phyloP scores from a whole-genome alignment of 257 asterid species.

The Solanum phureja region DNA sequence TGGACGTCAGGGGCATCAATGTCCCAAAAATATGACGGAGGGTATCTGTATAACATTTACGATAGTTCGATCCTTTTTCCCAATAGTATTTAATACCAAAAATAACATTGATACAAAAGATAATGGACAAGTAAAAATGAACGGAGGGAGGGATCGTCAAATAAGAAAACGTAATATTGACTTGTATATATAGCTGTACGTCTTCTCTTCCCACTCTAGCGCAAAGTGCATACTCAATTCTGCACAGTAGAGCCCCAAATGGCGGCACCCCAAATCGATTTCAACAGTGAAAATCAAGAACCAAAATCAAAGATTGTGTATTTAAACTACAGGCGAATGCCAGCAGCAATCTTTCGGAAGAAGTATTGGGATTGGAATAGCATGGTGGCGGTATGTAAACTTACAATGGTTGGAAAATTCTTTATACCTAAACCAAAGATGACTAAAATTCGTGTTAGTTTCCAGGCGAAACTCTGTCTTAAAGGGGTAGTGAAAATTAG shows the following conservation, averaged over 20 bases:
- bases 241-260: not conserved
- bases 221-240: not conserved
- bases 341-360: not conserved
- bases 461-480: not conserved
- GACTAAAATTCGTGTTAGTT: not conserved
- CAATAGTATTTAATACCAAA: no score
- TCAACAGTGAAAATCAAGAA: not conserved
- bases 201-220: not conserved
- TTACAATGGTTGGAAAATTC: not conserved
- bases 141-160: accelerated
- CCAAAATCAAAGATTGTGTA: not conserved
- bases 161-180: not conserved
- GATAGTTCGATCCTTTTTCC: no score
- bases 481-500: not conserved
- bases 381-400: not conserved
- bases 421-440: not conserved
- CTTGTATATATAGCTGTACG: not conserved
- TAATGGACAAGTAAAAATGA: not conserved
- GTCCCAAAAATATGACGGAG: no score
- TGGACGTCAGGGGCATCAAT: no score
- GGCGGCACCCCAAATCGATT: not conserved
- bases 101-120: no score
- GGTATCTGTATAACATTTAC: no score
- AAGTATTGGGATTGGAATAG: not conserved
- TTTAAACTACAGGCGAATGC: not conserved